Percentiles rank a stretch among this genome's conserved stretches.
These are phyloP conservation scores for Phytophthora cryptogea DNA, from an alignment of 352 stramenopile genomes.

Conservation along the genomic window DNA sequence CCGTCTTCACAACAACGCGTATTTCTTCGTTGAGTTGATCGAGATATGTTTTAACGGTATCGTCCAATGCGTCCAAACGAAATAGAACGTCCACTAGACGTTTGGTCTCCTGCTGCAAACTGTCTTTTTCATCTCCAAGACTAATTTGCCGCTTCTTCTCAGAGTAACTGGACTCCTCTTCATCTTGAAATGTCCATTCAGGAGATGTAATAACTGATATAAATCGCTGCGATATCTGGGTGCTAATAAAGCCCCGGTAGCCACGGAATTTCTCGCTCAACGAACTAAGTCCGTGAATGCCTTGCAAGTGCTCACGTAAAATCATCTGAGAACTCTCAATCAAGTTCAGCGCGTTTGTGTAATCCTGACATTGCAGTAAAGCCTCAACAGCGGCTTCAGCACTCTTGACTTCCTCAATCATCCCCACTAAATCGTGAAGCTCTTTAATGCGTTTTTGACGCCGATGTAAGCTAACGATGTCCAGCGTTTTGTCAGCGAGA, in stretches of 20 bases:
- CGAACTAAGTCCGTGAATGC: constrained; percentile 74
- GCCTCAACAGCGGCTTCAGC: constrained; percentile 82
- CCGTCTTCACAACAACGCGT: constrained; percentile 86
- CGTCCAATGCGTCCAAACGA: constrained; percentile 66
- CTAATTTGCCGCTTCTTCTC: constrained; percentile 27
- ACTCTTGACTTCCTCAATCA: constrained; percentile 87
- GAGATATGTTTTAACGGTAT: constrained; percentile 77
- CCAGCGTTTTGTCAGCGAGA: constrained; percentile 82
- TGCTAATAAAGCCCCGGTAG: constrained; percentile 72
- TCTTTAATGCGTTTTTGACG: constrained; percentile 82
- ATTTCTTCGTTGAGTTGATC: constrained; percentile 88
- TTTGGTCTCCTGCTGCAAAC: constrained; percentile 49
- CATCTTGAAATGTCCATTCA: constrained; percentile 81
- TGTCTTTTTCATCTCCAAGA: constrained; percentile 40
- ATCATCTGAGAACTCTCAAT: constrained; percentile 77
- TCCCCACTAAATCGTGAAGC: constrained; percentile 79
- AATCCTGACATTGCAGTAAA: constrained; percentile 86
- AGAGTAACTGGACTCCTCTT: constrained; percentile 34
- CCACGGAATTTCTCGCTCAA: constrained; percentile 78
- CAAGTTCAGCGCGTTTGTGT: constrained; percentile 74
- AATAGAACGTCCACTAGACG: constrained; percentile 75
- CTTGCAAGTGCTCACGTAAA: constrained; percentile 72
- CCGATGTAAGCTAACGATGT: constrained; percentile 87
- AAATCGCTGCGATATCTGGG: constrained; percentile 82
- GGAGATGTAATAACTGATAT: constrained; percentile 80